Percentiles rank a stretch among this genome's conserved stretches.
Evolutionary conservation across 768 basidiomycete species (phyloP).

Genomic region (Suillus cothurnatus): DNA sequence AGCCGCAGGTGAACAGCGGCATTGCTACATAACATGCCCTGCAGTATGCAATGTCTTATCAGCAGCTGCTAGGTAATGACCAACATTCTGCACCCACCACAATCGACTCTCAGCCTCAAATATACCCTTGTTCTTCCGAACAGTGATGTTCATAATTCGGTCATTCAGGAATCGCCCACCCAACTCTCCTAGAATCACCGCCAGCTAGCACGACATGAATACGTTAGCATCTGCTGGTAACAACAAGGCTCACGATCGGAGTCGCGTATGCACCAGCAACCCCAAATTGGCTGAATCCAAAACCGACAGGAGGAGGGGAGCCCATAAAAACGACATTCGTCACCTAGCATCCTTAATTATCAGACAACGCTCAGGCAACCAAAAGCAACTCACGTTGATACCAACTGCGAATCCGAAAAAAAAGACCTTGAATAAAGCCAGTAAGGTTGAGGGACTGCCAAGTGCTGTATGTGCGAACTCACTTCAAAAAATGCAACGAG

Average conservation of each 20-base stretch:
- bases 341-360: constrained; percentile 34
- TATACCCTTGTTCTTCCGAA: constrained; percentile 50
- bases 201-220: constrained; percentile 36
- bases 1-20: constrained; percentile 44
- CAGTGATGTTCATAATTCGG: constrained; percentile 44
- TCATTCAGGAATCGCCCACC: constrained; percentile 55
- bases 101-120: constrained; percentile 54
- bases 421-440: constrained; percentile 31
- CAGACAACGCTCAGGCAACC: background rate
- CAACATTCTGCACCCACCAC: constrained; percentile 32
- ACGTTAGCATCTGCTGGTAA: background rate
- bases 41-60: background rate
- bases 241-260: constrained; percentile 38
- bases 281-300: constrained; percentile 43
- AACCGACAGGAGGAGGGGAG: constrained; percentile 46
- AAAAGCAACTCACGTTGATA: constrained; percentile 37
- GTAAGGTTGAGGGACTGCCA: background rate
- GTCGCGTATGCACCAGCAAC: constrained; percentile 48
- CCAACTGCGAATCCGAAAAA: constrained; percentile 54
- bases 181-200: constrained; percentile 52
- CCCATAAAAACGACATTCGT: constrained; percentile 60
- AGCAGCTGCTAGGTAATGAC: background rate
- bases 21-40: constrained; percentile 43
- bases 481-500: constrained; percentile 43
- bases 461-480: background rate